Percentiles rank a stretch among this genome's conserved stretches.
Evolutionary conservation across 768 basidiomycete genomes (phyloP).

Genomic region (Mycena pura): DNA sequence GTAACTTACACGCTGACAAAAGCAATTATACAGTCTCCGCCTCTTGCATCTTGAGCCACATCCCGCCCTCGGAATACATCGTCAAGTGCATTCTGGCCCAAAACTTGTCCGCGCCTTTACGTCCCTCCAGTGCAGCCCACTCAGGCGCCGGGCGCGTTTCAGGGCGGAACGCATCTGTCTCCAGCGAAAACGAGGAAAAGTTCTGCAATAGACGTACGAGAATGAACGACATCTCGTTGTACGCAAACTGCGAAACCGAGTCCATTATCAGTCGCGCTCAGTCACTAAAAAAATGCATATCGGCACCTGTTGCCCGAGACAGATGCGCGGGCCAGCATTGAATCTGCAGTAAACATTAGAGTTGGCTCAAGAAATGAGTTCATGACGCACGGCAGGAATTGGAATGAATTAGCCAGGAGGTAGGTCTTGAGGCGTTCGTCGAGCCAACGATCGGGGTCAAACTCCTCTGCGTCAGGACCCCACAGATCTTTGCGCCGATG

Average conservation of each 20-base stretch:
- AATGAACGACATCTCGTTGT: slow-evolving; percentile 60
- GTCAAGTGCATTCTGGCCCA: slow-evolving; percentile 62
- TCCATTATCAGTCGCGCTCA: neutral
- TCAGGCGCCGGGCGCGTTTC: slow-evolving; percentile 51
- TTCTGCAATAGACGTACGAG: slow-evolving; percentile 67
- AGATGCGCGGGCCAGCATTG: slow-evolving; percentile 57
- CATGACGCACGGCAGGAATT: slow-evolving; percentile 61
- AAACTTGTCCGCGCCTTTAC: slow-evolving; percentile 57
- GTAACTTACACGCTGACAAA: neutral
- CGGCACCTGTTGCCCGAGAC: slow-evolving; percentile 48
- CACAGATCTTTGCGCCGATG: slow-evolving; percentile 70
- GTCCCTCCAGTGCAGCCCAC: slow-evolving; percentile 53
- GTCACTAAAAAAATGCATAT: neutral
- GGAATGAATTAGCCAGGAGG: slow-evolving; percentile 67
- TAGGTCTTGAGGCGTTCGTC: slow-evolving; percentile 69
- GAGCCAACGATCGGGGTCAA: slow-evolving; percentile 76
- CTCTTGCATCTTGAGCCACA: slow-evolving; percentile 60
- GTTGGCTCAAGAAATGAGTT: no score
- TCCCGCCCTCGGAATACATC: slow-evolving; percentile 58
- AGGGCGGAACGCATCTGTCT: slow-evolving; percentile 51
- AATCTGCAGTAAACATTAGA: slow-evolving; percentile 37
- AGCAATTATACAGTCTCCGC: slow-evolving; percentile 30
- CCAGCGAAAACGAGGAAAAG: slow-evolving; percentile 57
- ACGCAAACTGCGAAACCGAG: slow-evolving; percentile 28
- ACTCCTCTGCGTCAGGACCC: slow-evolving; percentile 75